Conservation (phyloP, 176 grass and related monocot genomes). For the Poa annua region DNA sequence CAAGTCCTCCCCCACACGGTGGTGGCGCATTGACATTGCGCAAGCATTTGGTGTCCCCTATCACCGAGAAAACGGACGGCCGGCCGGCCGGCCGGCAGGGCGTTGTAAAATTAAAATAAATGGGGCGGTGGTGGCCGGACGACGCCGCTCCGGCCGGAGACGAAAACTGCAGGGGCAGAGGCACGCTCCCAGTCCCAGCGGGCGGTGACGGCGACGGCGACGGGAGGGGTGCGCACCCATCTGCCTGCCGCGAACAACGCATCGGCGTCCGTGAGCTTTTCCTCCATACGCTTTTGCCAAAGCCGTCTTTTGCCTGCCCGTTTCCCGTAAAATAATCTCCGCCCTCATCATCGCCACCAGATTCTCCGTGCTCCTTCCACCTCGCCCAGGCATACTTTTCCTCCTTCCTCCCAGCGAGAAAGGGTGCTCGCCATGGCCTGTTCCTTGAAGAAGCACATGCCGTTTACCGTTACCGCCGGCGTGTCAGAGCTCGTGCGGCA, state of each 20-base stretch:
- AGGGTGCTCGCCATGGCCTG: not conserved
- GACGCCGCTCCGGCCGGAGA: not conserved
- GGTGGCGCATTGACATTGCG: too few relatives aligned
- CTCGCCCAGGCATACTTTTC: too few relatives aligned
- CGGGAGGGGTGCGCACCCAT: not conserved
- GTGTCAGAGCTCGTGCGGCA: not conserved
- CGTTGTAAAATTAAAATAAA: not conserved
- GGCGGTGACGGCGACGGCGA: not conserved
- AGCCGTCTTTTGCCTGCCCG: conserved; percentile 36
- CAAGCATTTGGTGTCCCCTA: not conserved
- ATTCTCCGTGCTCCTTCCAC: conserved; percentile 33
- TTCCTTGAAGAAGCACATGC: not conserved
- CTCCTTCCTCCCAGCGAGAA: not conserved
- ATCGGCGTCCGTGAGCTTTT: conserved; percentile 6
- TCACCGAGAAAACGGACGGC: not conserved
- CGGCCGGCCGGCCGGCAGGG: not conserved
- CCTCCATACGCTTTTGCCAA: conserved; percentile 34
- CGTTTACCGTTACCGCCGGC: conserved; percentile 21
- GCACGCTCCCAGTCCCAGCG: not conserved
- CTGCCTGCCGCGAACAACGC: not conserved
- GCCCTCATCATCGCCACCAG: conserved; percentile 29
- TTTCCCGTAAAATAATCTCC: conserved; percentile 28
- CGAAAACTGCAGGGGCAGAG: not conserved
- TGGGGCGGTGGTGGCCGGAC: not conserved
- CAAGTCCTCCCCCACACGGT: not conserved